Evolutionary conservation across 2,329 filamentous ascomycete species (phyloP).

Genomic region (Cladophialophora carrionii): DNA sequence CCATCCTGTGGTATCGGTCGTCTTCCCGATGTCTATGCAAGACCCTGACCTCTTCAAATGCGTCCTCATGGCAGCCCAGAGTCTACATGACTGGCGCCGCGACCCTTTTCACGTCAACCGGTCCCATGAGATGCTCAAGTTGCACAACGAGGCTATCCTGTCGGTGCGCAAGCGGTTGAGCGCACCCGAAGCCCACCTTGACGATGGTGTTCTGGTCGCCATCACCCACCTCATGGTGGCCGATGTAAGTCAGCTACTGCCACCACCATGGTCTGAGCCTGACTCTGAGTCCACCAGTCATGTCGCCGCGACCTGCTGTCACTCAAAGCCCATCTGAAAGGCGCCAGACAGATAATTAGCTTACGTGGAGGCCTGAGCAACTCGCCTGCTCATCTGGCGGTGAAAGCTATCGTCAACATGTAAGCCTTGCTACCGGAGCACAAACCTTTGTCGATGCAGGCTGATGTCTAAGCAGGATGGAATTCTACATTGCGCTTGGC

Average conservation of each 20-base stretch:
- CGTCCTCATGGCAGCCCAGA: conserved; percentile 29
- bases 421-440: conserved; percentile 11
- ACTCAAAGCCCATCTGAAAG: conserved; percentile 27
- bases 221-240: conserved; percentile 32
- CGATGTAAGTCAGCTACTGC: conserved; percentile 22
- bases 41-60: conserved; percentile 29
- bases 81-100: conserved; percentile 31
- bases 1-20: conserved; percentile 28
- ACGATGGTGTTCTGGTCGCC: conserved; percentile 30
- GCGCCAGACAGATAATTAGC: conserved; percentile 27
- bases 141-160: conserved; percentile 28
- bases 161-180: conserved; percentile 26
- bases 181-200: conserved; percentile 22
- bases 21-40: conserved; percentile 29
- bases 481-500: conserved; percentile 29
- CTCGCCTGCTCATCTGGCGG: conserved; percentile 23
- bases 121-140: conserved; percentile 18
- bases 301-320: conserved; percentile 24
- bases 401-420: conserved; percentile 27
- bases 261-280: no score
- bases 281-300: conserved; percentile 14
- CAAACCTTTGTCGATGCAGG: neutral
- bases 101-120: conserved; percentile 20
- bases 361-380: conserved; percentile 25
- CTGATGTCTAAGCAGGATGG: conserved; percentile 19